A percentile compares a stretch with the other conserved stretches of the same genome.
Conservation (phyloP, 345 rosid species). For the Brassica rapa region DNA sequence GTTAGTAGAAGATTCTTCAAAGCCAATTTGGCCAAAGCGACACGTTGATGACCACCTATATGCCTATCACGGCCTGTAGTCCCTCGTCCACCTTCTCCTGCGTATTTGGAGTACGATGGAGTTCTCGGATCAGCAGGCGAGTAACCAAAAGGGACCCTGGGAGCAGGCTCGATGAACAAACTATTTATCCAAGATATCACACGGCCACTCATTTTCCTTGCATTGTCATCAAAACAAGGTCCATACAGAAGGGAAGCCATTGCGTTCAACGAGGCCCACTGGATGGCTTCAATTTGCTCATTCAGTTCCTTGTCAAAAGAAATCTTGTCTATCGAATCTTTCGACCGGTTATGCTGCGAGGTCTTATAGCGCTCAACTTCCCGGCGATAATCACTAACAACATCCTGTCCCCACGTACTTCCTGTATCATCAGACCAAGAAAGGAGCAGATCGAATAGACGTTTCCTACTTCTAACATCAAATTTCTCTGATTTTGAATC, state of each 20-base stretch:
- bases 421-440: conserved; percentile 93
- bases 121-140: conserved; percentile 94
- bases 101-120: conserved; percentile 85
- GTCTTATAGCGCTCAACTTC: conserved; percentile 95
- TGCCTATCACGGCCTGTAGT: conserved; percentile 82
- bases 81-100: conserved; percentile 88
- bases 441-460: conserved; percentile 85
- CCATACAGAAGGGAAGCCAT: conserved; percentile 97
- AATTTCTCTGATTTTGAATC: conserved; percentile 90
- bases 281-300: conserved; percentile 92
- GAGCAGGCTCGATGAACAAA: conserved; percentile 91
- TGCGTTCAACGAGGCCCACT: conserved; percentile 98
- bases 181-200: conserved; percentile 96
- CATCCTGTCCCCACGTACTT: conserved; percentile 85
- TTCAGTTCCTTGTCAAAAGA: conserved; percentile 91
- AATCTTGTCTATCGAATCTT: conserved; percentile 91
- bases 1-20: conserved; percentile 94
- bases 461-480: conserved; percentile 86
- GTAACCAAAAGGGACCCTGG: conserved; percentile 96
- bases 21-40: conserved; percentile 89
- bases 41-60: conserved; percentile 87
- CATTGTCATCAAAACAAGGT: conserved; percentile 97
- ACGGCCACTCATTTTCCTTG: conserved; percentile 97
- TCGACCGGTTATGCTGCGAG: conserved; percentile 86
- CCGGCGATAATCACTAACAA: conserved; percentile 85